These are phyloP conservation scores for Talaromyces pinophilus DNA, from an alignment of 2,329 filamentous ascomycete genomes.

Conservation along the genomic window DNA sequence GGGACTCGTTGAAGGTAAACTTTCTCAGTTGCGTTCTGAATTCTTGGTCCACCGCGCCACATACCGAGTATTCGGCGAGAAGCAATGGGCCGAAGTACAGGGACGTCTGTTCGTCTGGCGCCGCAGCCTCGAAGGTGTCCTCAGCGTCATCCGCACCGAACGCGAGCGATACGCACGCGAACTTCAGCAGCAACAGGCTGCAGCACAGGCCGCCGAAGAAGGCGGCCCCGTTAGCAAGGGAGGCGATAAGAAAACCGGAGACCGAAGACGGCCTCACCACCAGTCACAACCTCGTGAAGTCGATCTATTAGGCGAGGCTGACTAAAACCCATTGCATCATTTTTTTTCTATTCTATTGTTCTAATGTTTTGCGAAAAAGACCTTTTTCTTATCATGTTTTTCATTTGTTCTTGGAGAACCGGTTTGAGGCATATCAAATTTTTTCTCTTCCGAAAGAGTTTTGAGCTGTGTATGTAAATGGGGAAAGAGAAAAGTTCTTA, in stretches of 20 bases:
- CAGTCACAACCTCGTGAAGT: constrained; percentile 40
- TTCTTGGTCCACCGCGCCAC: constrained; percentile 96
- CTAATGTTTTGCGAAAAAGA: constrained; percentile 25
- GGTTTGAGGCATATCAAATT: constrained; percentile 17
- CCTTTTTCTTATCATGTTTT: constrained; percentile 20
- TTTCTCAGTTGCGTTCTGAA: constrained; percentile 86
- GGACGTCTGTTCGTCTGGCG: constrained; percentile 90
- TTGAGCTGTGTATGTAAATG: neutral
- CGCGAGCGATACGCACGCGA: constrained; percentile 77
- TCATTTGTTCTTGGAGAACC: constrained; percentile 29
- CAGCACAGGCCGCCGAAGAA: constrained; percentile 49
- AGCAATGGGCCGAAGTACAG: constrained; percentile 96
- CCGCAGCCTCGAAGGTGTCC: constrained; percentile 74
- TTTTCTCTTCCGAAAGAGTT: constrained; percentile 7
- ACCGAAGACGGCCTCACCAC: constrained; percentile 38
- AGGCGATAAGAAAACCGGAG: constrained; percentile 34
- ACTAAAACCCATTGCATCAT: constrained; percentile 28
- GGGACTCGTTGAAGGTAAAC: constrained; percentile 91
- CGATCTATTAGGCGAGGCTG: constrained; percentile 36
- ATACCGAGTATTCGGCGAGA: constrained; percentile 95
- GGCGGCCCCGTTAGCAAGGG: constrained; percentile 30
- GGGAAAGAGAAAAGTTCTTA: constrained; percentile 8
- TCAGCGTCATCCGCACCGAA: constrained; percentile 75
- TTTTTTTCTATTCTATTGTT: constrained; percentile 26
- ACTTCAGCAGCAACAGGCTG: constrained; percentile 57